Evolutionary conservation across 192 early-diverging fungal species (phyloP), one percentile per base, ranked within the genome.

Genomic region (Radiomyces spectabilis): DNA sequence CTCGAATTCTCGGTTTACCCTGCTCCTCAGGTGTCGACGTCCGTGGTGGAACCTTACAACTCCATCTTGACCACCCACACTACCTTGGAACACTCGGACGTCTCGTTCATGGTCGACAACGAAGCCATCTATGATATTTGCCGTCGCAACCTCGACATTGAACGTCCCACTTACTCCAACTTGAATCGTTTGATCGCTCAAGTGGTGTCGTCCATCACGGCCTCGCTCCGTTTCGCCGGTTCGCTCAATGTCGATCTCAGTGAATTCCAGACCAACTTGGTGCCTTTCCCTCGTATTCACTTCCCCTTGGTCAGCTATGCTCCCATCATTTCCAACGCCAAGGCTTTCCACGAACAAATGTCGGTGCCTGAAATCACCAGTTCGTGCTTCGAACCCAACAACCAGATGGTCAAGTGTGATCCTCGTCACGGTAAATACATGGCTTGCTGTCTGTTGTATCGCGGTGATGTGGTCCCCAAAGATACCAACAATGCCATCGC

Each of bases 231-330:
- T 73, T 98, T 98, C 77, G 87, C 89, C 62, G 95, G 95, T 64
- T 98, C 95, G 27, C 84, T 98, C 61, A 98, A 98, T 71, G 95
- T 98, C 44, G 95, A 98, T 60, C 77, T 98, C 79, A 97, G 85
- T 69, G 95, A 98, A 80, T 98, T 98, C 89, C 95, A 98, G 79
- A 98, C 95, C 74, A 98, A 98, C 85, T 78, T 98, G 80, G 95
- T 98, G 31, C 95, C 95, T 51, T 98, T 95, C 79, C 95, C 95
- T 56, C 93, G 95, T 72, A 98, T 98, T 71, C 86, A 97, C 77
- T 98, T 97, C 87, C 95, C 94, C 33, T 77, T 98, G 69, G 94
- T 95, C 38, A 95, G 94, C 54, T 98, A 98, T 67, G 92, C 95
- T 21, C 95, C 87, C 24, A 87, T 98, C 65, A 88, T 95, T 56